Base-by-base conservation (phyloP, 495 filamentous ascomycete species). In the Aspergillus haitiensis region DNA sequence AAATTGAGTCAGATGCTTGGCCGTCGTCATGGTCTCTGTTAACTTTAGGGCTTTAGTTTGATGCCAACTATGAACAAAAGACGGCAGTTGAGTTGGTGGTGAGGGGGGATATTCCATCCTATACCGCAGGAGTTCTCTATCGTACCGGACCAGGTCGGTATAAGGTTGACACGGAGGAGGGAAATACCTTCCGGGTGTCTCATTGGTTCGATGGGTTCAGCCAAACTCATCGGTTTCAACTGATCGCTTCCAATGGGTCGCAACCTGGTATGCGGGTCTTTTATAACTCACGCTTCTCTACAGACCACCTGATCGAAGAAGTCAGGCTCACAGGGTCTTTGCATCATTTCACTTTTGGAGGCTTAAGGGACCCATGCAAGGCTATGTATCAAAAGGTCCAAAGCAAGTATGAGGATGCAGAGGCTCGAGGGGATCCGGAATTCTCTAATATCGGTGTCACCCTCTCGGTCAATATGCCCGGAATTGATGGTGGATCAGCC, bases 191-290 rank as follows among this genome's bases (percentile, higher is more conserved):
- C 62, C 70, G 74, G 32, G 72, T 83, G 7, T 81, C 72, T 0
- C 90, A 94, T 66, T 94, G 90, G 90, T 91, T 92, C 59, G 87
- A 92, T 69, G 85, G 88, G n/a, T 84, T 92, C 45, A 79, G 79
- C n/a, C 86, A 91, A 59, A 84, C 83, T 3, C 88, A 92, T 63
- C 82, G 84, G 12, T 93, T 94, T 72, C 78, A 88, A 57, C 85
- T 93, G 35, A 63, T 72, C 13, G 60, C 61, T n/a, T 53, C 73
- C 5, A 52, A 74, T 5, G 64, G 60, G 12, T 51, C 55, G 9
- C 50, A 72, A 16, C 40, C 64, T 2, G 16, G 66, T 0, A 74
- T 71, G 1, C 71, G 72, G 31, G 84, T 92, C 4, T 71, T 80
- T n/a, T 92, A 92, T 69, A 88, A 86, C 49, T 91, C 88, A n/a